These are phyloP conservation scores for Trichoderma simmonsii DNA, from an alignment of 2,329 filamentous ascomycete species.

Conservation along the genomic window DNA sequence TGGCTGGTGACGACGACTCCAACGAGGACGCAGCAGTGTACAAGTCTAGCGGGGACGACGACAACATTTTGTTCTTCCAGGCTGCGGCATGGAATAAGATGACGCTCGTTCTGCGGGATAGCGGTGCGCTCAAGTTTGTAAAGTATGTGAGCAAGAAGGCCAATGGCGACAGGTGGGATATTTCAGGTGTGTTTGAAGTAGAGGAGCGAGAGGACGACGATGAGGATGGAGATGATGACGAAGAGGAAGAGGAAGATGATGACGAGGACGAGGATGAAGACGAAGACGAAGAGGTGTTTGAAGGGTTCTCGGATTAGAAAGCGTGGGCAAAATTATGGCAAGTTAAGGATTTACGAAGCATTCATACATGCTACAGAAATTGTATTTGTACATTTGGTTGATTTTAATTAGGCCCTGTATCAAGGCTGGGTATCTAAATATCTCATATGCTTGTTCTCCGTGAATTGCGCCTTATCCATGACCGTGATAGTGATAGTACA, in stretches of 20 bases:
- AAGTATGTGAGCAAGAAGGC: conserved; percentile 88
- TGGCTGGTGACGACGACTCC: conserved; percentile 78
- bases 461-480: neutral
- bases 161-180: conserved; percentile 87
- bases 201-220: conserved; percentile 48
- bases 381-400: neutral
- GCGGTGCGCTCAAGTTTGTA: conserved; percentile 84
- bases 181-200: conserved; percentile 75
- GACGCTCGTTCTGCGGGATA: conserved; percentile 84
- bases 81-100: conserved; percentile 80
- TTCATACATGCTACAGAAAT: neutral
- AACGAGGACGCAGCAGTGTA: conserved; percentile 83
- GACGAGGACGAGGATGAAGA: conserved; percentile 49
- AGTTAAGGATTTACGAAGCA: neutral
- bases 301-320: conserved; percentile 51
- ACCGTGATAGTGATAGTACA: neutral
- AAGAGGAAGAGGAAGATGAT: conserved; percentile 34
- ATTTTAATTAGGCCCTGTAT: neutral
- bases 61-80: conserved; percentile 64
- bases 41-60: conserved; percentile 72
- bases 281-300: conserved; percentile 56
- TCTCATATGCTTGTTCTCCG: neutral
- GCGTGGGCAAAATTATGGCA: neutral
- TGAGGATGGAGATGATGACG: conserved; percentile 33
- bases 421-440: conserved; percentile 5